These are phyloP conservation scores for Ophiostoma sp. DNA, from an alignment of 2,329 filamentous ascomycete genomes.

Conservation along the genomic window DNA sequence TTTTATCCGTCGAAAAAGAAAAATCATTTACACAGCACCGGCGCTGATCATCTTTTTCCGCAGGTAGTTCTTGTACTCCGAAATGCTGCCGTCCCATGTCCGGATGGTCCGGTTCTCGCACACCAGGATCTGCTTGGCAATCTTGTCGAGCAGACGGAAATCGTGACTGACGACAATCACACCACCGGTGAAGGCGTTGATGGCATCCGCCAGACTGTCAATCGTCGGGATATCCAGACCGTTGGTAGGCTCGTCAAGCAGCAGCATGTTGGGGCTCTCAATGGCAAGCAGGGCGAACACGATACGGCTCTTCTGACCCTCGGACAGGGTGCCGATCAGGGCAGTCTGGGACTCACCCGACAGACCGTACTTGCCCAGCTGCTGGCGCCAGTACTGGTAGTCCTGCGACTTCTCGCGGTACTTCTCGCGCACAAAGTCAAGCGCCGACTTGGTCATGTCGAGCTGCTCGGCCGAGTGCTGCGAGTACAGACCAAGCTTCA, in stretches of 20 bases:
- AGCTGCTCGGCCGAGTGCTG: slow-evolving; percentile 99
- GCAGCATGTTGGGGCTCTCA: slow-evolving; percentile 93
- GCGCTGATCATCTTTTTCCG: slow-evolving; percentile 96
- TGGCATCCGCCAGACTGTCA: slow-evolving; percentile 94
- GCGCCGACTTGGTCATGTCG: slow-evolving; percentile 93
- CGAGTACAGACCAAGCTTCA: slow-evolving; percentile 97
- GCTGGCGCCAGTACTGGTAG: slow-evolving; percentile 99
- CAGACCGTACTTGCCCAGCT: slow-evolving; percentile 92
- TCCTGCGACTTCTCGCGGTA: slow-evolving; percentile 88
- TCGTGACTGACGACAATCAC: slow-evolving; percentile 98
- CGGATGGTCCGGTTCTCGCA: slow-evolving; percentile 97
- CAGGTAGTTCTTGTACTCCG: slow-evolving; percentile 96
- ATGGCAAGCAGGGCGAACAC: slow-evolving; percentile 96
- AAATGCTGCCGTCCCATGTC: slow-evolving; percentile 85
- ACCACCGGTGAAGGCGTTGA: slow-evolving; percentile 94
- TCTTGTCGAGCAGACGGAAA: slow-evolving; percentile 98
- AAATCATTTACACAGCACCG: slow-evolving; percentile 71
- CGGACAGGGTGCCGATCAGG: slow-evolving; percentile 95
- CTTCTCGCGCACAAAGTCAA: slow-evolving; percentile 97
- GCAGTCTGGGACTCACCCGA: slow-evolving; percentile 92
- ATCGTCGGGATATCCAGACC: slow-evolving; percentile 98
- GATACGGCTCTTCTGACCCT: slow-evolving; percentile 97
- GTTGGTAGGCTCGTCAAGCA: slow-evolving; percentile 98
- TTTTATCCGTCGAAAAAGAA: background rate
- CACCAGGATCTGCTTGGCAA: slow-evolving; percentile 98